These are phyloP conservation scores for Candida tibetensis DNA, from an alignment of 805 yeast species.

Conservation along the genomic window DNA sequence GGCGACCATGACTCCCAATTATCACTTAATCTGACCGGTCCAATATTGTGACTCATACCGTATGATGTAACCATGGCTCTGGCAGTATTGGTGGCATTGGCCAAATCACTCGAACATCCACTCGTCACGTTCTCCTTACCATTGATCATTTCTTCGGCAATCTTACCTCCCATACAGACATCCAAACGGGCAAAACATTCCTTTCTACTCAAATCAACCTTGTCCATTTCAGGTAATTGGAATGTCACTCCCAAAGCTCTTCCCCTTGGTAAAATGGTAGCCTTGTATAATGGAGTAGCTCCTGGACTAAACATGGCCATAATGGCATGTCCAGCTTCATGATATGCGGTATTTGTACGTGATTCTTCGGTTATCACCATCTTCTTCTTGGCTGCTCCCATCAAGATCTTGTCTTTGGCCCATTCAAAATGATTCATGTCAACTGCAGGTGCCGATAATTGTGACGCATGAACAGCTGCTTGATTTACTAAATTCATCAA, in stretches of 20 bases:
- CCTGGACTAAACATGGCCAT: slow-evolving; percentile 94
- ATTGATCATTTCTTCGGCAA: slow-evolving; percentile 90
- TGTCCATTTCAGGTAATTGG: slow-evolving; percentile 97
- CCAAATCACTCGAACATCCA: slow-evolving; percentile 91
- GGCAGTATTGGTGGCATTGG: slow-evolving; percentile 88
- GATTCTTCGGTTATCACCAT: slow-evolving; percentile 97
- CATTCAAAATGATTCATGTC: slow-evolving; percentile 92
- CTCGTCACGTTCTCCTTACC: slow-evolving; percentile 92
- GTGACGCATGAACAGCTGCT: slow-evolving; percentile 97
- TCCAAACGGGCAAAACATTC: slow-evolving; percentile 91
- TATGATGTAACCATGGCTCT: slow-evolving; percentile 95
- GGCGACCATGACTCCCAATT: slow-evolving; percentile 96
- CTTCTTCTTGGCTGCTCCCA: slow-evolving; percentile 97
- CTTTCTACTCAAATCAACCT: slow-evolving; percentile 83
- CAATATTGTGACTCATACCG: slow-evolving; percentile 93
- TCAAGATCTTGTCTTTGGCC: slow-evolving; percentile 97
- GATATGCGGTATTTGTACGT: slow-evolving; percentile 91
- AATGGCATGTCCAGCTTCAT: slow-evolving; percentile 99
- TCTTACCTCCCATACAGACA: slow-evolving; percentile 98
- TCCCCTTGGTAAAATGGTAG: slow-evolving; percentile 95
- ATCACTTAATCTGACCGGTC: slow-evolving; percentile 87
- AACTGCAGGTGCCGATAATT: slow-evolving; percentile 84
- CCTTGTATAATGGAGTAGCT: slow-evolving; percentile 93
- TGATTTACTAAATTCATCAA: slow-evolving; percentile 93
- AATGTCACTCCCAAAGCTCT: slow-evolving; percentile 95